Evolutionary conservation across 2,329 filamentous ascomycete genomes (phyloP), one percentile per base, ranked within the genome.

Genomic region (Cladophialophora psammophila): DNA sequence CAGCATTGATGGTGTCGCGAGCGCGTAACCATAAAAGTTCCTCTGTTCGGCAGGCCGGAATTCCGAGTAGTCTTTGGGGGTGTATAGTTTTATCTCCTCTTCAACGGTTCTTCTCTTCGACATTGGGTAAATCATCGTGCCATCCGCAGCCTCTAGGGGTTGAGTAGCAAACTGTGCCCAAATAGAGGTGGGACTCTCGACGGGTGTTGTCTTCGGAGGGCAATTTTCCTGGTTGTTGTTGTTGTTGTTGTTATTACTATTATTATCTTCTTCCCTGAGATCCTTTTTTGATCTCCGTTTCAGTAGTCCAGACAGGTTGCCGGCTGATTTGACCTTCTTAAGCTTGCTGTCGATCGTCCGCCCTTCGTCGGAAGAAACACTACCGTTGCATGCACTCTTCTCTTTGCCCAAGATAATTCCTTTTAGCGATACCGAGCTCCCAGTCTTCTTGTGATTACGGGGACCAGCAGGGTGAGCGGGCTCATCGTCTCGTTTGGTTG

Each of bases 281-380:
- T 87, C 90, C 74, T 89, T 92, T 61, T 89, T 84, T 9, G 92
- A 93, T 76, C 90, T 93, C 64, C 90, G 89, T 64, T 88, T 88
- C 60, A 97, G 85, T 63, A 97, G 85, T 4, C 86, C 88, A 0
- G 88, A 88, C n/a, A 98, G 84, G 76, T 93, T 96, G 36, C 91
- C 91, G 3, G 91, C 86, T 0, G 94, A 96, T 78, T 94, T 96
- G 42, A 87, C 87, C 82, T 94, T 96, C 78, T 87, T 88, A 3
- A 83, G 82, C 64, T 81, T 85, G 60, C 73, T 75, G 34, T 76
- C 75, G n/a, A 80, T 77, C 42, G 74, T 71, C 12, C 72, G 64
- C 74, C 76, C 65, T 72, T 78, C 73, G 63, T 78, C 64, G 59
- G 73, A 75, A 2, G 74, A 71, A n/a, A 71, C 58, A 45, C 77